Evolutionary conservation across 2,329 filamentous ascomycete genomes (phyloP), one percentile per base, ranked within the genome.

Genomic region (Scleromitrula shiraiana): DNA sequence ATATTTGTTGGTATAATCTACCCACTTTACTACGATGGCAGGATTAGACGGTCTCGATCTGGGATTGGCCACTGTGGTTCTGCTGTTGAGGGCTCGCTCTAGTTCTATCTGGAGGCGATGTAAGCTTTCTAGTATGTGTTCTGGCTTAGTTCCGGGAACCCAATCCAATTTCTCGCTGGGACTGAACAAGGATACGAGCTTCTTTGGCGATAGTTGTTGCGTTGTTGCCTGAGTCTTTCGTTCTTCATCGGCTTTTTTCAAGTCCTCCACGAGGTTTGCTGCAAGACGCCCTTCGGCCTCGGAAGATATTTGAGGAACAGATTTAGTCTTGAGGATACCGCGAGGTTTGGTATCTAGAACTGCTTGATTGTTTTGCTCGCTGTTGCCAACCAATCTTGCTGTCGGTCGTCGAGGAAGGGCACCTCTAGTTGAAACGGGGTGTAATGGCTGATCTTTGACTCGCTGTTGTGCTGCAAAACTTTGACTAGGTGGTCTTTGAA

Each of bases 1-100:
- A 63, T 89, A 88, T 63, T 89, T 89, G 66, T 89, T 88, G 50
- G 85, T 88, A 65, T 93, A 93, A 63, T 93, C 87, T 6, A 93
- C 87, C 87, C 87, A 93, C 62, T 90, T 88, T 9, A 83, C 77
- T 10, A 83, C 80, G 37, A 83, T 77, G 61, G 81, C 68, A 61
- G 83, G 75, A 62, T 83, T 65, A 47, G 74, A 64, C 53, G 73
- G 66, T 50, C 74, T 69, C 66, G 78, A 75, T 8, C 75, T 69
- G 0, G 72, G 74, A 41, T 81, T 68, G 46, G 80, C 70, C 17
- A 79, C 79, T 72, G 79, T 81, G 1, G 78, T 72, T 59, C 80
- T 73, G 32, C 80, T 71, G 56, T 83, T 83, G 7, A 83, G 66
- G 3, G 80, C 78, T 39, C 80, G 69, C 56, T 83, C 78, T 20